Evolutionary conservation across 2,329 filamentous ascomycete species (phyloP).

Genomic region (Septoria petroselini): DNA sequence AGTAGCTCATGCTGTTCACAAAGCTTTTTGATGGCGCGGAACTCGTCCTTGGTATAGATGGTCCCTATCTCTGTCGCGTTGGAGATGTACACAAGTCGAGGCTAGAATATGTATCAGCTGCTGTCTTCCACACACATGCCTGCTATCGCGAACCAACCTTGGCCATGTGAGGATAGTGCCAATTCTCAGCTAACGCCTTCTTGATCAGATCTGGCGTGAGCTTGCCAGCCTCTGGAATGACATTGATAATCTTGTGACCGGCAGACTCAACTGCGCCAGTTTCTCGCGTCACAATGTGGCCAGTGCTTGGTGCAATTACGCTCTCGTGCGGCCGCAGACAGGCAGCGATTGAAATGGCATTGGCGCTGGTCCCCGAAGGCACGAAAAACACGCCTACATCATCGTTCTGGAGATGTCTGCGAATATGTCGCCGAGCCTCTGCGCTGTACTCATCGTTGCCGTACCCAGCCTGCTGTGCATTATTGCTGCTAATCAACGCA

Average conservation of each 20-base stretch:
- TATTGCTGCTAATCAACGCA: conserved; percentile 6
- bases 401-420: neutral
- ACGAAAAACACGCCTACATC: conserved; percentile 11
- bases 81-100: conserved; percentile 8
- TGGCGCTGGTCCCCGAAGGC: conserved; percentile 4
- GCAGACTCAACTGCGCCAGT: conserved; percentile 9
- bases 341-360: conserved; percentile 5
- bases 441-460: conserved; percentile 9
- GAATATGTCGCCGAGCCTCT: conserved; percentile 1
- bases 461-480: conserved; percentile 7
- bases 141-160: neutral
- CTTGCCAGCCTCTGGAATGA: conserved; percentile 6
- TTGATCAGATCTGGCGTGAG: conserved; percentile 6
- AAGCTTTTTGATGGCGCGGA: conserved; percentile 6
- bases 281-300: conserved; percentile 9
- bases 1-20: conserved; percentile 6
- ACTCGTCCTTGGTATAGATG: conserved; percentile 5
- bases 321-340: conserved; percentile 9
- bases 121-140: too few species aligned
- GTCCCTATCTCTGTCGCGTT: conserved; percentile 11
- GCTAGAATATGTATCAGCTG: neutral
- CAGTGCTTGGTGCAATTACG: conserved; percentile 3
- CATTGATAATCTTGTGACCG: conserved; percentile 9
- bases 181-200: conserved; percentile 8
- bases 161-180: conserved; percentile 13